These are phyloP conservation scores for Rhinocladiella similis DNA, from an alignment of 2,329 filamentous ascomycete genomes.

Conservation along the genomic window DNA sequence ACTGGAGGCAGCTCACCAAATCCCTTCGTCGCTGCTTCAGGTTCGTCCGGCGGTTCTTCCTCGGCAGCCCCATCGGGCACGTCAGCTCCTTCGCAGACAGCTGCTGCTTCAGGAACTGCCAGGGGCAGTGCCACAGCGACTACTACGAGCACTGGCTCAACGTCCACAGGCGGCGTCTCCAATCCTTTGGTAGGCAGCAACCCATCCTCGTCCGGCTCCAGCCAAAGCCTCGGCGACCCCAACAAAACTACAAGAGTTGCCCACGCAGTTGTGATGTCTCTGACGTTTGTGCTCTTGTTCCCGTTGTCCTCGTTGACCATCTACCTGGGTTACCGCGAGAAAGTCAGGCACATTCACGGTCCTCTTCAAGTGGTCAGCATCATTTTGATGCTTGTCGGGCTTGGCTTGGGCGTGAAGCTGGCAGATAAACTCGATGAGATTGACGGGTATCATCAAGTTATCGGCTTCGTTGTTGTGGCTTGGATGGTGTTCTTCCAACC, in stretches of 20 bases:
- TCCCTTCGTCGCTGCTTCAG: conserved; percentile 32
- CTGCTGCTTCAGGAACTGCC: not conserved
- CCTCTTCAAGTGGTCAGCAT: conserved; percentile 51
- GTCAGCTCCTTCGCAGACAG: no score
- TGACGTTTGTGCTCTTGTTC: conserved; percentile 44
- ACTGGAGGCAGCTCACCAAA: conserved; percentile 48
- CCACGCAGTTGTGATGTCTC: conserved; percentile 44
- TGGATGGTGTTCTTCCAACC: conserved; percentile 59
- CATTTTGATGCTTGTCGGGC: conserved; percentile 48
- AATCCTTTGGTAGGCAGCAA: conserved; percentile 18
- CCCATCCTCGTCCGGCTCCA: conserved; percentile 14
- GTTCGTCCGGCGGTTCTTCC: conserved; percentile 8
- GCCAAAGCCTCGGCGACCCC: not conserved
- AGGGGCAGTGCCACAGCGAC: conserved; percentile 3
- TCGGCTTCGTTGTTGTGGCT: conserved; percentile 54
- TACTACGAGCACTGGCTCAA: not conserved
- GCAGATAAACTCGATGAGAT: conserved; percentile 42
- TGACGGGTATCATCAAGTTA: conserved; percentile 50
- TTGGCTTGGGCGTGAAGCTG: conserved; percentile 54
- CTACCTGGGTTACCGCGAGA: conserved; percentile 41
- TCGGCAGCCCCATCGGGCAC: conserved; percentile 2
- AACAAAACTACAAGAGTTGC: conserved; percentile 15
- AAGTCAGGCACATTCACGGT: conserved; percentile 46
- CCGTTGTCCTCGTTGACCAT: conserved; percentile 35
- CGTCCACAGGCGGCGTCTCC: conserved; percentile 18